phyloP scores from a whole-genome alignment of 139 green algal species.

The Edaphochlamys debaryana region DNA sequence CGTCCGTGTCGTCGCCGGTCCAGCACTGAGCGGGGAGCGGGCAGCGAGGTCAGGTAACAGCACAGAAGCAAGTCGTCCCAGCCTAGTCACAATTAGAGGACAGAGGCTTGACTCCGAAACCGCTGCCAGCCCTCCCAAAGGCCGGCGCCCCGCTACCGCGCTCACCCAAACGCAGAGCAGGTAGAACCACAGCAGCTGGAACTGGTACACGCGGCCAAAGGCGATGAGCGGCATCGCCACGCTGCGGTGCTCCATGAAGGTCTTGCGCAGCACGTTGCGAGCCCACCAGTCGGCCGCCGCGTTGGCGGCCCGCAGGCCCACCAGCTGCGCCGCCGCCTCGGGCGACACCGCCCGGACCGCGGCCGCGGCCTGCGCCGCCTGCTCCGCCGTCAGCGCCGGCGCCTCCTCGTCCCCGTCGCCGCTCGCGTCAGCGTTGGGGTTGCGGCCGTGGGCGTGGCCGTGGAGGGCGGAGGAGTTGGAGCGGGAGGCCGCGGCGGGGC shows the following conservation, averaged over 20 bases:
- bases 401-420: slow-evolving; percentile 10
- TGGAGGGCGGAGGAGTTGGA: too few species aligned
- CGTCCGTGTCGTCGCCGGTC: slow-evolving; percentile 46
- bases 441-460: too few species aligned
- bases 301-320: slow-evolving; percentile 13
- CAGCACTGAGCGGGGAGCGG: slow-evolving; percentile 45
- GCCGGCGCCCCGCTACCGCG: slow-evolving; percentile 23
- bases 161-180: slow-evolving; percentile 60
- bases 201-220: slow-evolving; percentile 72
- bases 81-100: too few species aligned
- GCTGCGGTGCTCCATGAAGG: slow-evolving; percentile 69
- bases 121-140: neutral
- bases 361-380: neutral
- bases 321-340: neutral
- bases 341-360: neutral
- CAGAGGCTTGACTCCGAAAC: too few species aligned
- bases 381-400: neutral
- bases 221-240: slow-evolving; percentile 58
- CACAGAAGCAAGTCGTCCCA: too few species aligned
- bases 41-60: too few species aligned
- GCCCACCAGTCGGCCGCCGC: slow-evolving; percentile 53
- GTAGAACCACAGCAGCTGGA: slow-evolving; percentile 72
- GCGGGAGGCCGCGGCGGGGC: neutral
- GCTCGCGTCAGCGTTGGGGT: neutral
- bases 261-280: slow-evolving; percentile 67